Conservation (phyloP, 257 asterid species). For the Jacaranda copaia region DNA sequence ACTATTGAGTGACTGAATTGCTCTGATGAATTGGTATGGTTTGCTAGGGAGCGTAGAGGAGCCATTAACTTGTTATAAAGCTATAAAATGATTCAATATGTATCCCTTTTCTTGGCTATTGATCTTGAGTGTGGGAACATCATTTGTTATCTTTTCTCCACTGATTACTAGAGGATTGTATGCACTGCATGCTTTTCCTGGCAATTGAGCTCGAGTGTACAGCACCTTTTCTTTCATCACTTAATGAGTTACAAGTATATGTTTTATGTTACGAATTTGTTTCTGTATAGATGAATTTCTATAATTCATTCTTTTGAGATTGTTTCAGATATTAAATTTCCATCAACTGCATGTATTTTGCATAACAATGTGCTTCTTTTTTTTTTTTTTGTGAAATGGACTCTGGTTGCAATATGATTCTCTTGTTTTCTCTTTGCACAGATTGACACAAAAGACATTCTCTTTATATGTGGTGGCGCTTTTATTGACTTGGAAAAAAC, state of each 20-base stretch:
- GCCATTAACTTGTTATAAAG: too few species aligned
- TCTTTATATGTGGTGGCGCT: conserved; percentile 98
- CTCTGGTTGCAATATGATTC: not conserved
- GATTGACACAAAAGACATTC: conserved; percentile 99
- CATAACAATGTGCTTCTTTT: not conserved
- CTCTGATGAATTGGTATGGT: not conserved
- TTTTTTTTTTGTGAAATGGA: not conserved
- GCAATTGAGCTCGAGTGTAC: too few species aligned
- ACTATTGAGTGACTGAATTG: not conserved
- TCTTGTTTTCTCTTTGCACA: conserved; percentile 38
- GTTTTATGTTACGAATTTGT: not conserved
- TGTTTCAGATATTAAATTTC: not conserved
- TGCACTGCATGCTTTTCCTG: too few species aligned
- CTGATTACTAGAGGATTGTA: too few species aligned
- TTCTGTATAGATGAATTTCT: not conserved
- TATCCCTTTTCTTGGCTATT: not conserved
- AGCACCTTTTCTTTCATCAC: not conserved
- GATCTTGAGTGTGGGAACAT: not conserved
- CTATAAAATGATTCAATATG: too few species aligned
- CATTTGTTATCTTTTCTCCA: not conserved
- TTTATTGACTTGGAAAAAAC: conserved; percentile 97
- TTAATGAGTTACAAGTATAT: not conserved
- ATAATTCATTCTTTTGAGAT: not conserved
- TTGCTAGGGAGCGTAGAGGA: not conserved
- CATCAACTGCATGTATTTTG: not conserved